phyloP scores from a whole-genome alignment of 805 yeast genomes.

The Cephaloascus albidus region DNA sequence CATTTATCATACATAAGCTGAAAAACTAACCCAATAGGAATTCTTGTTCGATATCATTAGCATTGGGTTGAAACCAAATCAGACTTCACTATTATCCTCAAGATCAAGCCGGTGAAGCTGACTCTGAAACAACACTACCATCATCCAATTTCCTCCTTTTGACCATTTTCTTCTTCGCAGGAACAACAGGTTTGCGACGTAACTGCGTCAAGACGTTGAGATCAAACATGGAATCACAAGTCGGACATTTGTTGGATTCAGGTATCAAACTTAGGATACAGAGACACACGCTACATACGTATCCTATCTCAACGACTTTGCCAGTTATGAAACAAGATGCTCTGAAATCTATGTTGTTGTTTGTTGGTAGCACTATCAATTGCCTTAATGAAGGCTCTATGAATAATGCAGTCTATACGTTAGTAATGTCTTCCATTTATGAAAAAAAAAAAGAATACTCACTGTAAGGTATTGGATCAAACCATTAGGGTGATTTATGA shows the following conservation, averaged over 20 bases:
- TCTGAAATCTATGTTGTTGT: constrained; percentile 80
- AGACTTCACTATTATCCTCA: constrained; percentile 4
- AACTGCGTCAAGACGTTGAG: constrained; percentile 47
- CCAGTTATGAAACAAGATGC: constrained; percentile 92
- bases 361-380: constrained; percentile 73
- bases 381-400: constrained; percentile 78
- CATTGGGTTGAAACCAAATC: constrained; percentile 12
- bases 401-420: constrained; percentile 57
- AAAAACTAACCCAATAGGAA: constrained; percentile 5
- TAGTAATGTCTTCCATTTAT: neutral
- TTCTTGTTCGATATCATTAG: constrained; percentile 19
- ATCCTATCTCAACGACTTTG: constrained; percentile 87
- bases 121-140: constrained; percentile 15
- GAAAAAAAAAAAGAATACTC: neutral
- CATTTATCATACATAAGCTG: neutral
- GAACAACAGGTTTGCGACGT: constrained; percentile 50
- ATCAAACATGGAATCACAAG: constrained; percentile 77
- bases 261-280: constrained; percentile 73
- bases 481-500: constrained; percentile 60
- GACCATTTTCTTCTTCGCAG: constrained; percentile 21
- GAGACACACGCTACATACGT: constrained; percentile 89
- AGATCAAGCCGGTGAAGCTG: constrained; percentile 1
- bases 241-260: constrained; percentile 62
- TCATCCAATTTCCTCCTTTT: constrained; percentile 21
- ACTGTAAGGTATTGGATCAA: constrained; percentile 65